A percentile compares a stretch with the other conserved stretches of the same genome.
Evolutionary conservation across 371 early-diverging fungal genomes (phyloP).

Genomic region (Mortierella sp.): DNA sequence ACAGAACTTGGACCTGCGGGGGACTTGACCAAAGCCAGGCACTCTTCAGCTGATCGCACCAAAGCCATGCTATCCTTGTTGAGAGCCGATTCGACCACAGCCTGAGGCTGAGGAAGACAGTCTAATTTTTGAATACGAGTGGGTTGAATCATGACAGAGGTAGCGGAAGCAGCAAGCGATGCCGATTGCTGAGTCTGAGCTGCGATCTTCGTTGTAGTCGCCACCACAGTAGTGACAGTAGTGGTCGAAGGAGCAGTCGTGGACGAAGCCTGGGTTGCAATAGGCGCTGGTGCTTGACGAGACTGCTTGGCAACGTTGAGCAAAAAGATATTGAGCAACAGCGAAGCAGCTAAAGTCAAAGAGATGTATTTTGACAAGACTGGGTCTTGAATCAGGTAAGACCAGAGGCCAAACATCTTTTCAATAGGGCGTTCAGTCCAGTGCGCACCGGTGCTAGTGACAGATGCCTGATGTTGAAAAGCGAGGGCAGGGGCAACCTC

Average conservation of each 20-base stretch:
- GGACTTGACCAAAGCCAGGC: constrained; percentile 68
- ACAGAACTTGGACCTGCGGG: constrained; percentile 59
- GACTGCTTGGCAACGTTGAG: constrained; percentile 74
- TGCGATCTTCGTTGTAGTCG: constrained; percentile 56
- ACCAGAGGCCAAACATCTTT: constrained; percentile 61
- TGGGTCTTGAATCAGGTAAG: constrained; percentile 73
- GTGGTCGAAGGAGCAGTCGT: constrained; percentile 29
- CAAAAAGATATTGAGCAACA: constrained; percentile 75
- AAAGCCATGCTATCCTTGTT: constrained; percentile 40
- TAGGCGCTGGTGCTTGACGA: constrained; percentile 28
- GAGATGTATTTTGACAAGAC: constrained; percentile 73
- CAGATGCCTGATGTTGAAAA: constrained; percentile 62
- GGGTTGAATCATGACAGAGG: constrained; percentile 34
- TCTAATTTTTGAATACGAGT: constrained; percentile 42
- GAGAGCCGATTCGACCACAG: constrained; percentile 32
- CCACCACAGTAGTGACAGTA: constrained; percentile 52
- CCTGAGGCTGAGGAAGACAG: constrained; percentile 47
- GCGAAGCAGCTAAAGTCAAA: constrained; percentile 65
- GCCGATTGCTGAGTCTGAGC: constrained; percentile 23
- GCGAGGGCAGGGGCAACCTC: constrained; percentile 73
- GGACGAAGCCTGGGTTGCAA: not conserved
- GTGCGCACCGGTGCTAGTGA: constrained; percentile 52
- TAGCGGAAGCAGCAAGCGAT: not conserved
- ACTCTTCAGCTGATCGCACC: constrained; percentile 75
- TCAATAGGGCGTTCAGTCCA: constrained; percentile 64